Evolutionary conservation across 1,284 basidiomycete genomes (phyloP), one percentile per base, ranked within the genome.

Genomic region (Inonotus hispidus): DNA sequence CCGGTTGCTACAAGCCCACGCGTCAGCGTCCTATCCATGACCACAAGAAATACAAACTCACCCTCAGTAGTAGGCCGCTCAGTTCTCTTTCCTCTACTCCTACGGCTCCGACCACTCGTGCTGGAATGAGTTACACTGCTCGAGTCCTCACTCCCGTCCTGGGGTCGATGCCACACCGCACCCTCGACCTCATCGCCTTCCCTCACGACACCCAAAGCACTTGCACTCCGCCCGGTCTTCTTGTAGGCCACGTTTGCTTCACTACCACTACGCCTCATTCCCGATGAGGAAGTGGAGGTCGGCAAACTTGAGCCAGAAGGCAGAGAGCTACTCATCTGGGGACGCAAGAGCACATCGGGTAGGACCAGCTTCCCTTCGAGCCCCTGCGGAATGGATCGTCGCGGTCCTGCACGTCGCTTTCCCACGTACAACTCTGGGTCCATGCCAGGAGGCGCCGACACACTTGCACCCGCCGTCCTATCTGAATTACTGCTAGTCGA

Each of bases 361-460:
- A 64, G n/a, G 19, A 61, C 45, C 38, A 64, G 47, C 29, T 37
- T 45, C 39, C 55, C 56, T 41, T 64, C 59, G 3, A 50, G 43
- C 16, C 58, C 62, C 49, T 59, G 37, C 21, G 58, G 46, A 29
- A 63, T 35, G 13, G 43, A 14, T n/a, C 52, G 55, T n/a, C 58
- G 57, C 8, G 58, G 60, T 10, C 32, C 50, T 38, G 19, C 50
- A 13, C 50, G 58, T 11, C 58, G 41, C 53, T 60, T 60, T 25
- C 62, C 58, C 10, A 32, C 53, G 16, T 61, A 61, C 60, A 63
- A 23, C 37, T 39, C 60, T 13, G 60, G 60, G 32, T 60, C 59
- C 2, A 46, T 41, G 27, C 58, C 58, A 19, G 49, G 58, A n/a
- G 53, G 35, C 19, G 58, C 53, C 37, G 45, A 19, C 6, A 45